A percentile compares a stretch with the other conserved stretches of the same genome.
phyloP scores from a whole-genome alignment of 1,284 basidiomycete species.

The Ceratobasidium sp. region DNA sequence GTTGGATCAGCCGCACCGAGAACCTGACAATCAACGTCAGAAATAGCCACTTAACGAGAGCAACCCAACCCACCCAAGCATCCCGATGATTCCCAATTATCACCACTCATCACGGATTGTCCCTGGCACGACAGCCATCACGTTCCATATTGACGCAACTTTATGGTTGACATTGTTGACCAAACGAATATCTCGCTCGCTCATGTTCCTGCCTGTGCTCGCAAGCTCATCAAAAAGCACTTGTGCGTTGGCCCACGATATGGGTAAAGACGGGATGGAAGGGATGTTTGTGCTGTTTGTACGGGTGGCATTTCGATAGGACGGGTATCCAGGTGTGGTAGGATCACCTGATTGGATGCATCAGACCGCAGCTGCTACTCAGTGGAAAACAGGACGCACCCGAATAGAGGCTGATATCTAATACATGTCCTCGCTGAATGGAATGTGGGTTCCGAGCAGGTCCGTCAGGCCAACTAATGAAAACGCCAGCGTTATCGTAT shows the following conservation, averaged over 20 bases:
- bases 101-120: constrained; percentile 82
- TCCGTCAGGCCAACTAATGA: constrained; percentile 73
- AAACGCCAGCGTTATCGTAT: neutral
- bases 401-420: constrained; percentile 81
- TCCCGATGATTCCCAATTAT: constrained; percentile 88
- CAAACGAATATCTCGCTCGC: constrained; percentile 59
- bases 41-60: neutral
- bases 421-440: constrained; percentile 87
- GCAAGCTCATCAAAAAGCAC: constrained; percentile 57
- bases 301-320: constrained; percentile 83
- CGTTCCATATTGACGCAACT: constrained; percentile 84
- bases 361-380: neutral
- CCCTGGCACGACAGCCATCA: constrained; percentile 89
- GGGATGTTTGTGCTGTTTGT: constrained; percentile 74
- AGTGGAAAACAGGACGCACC: constrained; percentile 46
- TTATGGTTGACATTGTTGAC: constrained; percentile 77
- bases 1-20: constrained; percentile 86
- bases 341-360: constrained; percentile 63
- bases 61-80: constrained; percentile 41
- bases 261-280: constrained; percentile 79
- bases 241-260: constrained; percentile 74
- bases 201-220: constrained; percentile 57
- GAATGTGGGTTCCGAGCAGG: constrained; percentile 85
- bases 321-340: constrained; percentile 84
- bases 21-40: constrained; percentile 51